Evolutionary conservation across 805 yeast species (phyloP), one percentile per base, ranked within the genome.

Genomic region (Grigorovia humatica): DNA sequence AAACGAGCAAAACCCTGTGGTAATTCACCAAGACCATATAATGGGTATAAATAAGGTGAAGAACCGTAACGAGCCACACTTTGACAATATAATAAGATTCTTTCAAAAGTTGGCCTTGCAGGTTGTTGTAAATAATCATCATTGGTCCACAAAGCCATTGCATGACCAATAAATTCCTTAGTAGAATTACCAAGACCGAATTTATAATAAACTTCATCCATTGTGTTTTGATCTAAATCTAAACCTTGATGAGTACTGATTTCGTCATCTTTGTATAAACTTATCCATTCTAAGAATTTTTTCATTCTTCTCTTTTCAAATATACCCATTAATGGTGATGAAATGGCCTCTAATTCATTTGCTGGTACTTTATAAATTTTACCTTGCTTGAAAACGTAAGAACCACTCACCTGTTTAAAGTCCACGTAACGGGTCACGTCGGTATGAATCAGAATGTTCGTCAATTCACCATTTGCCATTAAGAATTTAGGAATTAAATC

Each of bases 1-100:
- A 93, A 79, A 67, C 99, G 80, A 11, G 98, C 97, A 74, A 93
- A 93, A 9, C 97, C 99, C 72, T 93, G 99, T n/a, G 99, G 99
- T 54, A 93, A 76, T 70, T 93, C 99, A 49, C 99, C 99, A 53
- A 93, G 77, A 8, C 99, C 99, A 65, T 93, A 93, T 63, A 91
- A 74, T 47, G 99, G 99, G 67, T 93, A 93, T 55, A 93, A 78
- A 68, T 93, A 93, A 12, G 99, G 99, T 8, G 96, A 87, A 70
- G 90, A 90, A 53, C 99, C 98, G 69, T 86, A 93, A 62, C 93
- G 82, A 30, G 96, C 93, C 54, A 93, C 95, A 13, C 96, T 86
- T 60, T 87, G 88, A 47, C 88, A 83, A 64, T 93, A 93, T 54
- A 93, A 76, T 48, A 86, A 70, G 51, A 93, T 81, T 68, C 98